Evolutionary conservation across 495 filamentous ascomycete species (phyloP).

Genomic region (Penicillium lividum): DNA sequence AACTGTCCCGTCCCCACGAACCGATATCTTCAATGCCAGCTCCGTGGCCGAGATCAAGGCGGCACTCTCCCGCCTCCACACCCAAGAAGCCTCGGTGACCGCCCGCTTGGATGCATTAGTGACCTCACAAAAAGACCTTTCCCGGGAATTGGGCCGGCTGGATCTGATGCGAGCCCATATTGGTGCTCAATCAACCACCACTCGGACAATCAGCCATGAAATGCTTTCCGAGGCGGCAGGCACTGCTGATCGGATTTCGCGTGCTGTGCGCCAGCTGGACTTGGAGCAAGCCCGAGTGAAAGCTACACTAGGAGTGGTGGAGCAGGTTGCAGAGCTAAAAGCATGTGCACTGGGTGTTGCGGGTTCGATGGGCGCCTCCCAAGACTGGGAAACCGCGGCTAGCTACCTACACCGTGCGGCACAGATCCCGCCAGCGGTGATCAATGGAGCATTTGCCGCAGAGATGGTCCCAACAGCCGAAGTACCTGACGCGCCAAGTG

Average conservation of each 20-base stretch:
- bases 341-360: constrained; percentile 93
- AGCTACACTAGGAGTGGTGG: constrained; percentile 86
- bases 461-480: constrained; percentile 93
- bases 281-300: constrained; percentile 87
- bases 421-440: constrained; percentile 74
- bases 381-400: constrained; percentile 97
- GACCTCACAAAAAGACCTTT: constrained; percentile 77
- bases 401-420: constrained; percentile 81
- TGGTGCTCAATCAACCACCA: constrained; percentile 82
- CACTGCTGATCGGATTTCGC: constrained; percentile 84
- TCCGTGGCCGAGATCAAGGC: constrained; percentile 77
- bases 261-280: constrained; percentile 81
- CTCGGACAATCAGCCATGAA: constrained; percentile 78
- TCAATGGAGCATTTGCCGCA: constrained; percentile 84
- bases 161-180: constrained; percentile 88
- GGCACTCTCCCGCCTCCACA: constrained; percentile 69
- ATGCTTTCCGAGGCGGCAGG: constrained; percentile 83
- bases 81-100: constrained; percentile 73
- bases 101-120: constrained; percentile 72
- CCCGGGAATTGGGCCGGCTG: constrained; percentile 79
- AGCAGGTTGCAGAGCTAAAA: constrained; percentile 95
- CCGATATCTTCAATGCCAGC: constrained; percentile 65
- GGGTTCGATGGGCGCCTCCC: constrained; percentile 93
- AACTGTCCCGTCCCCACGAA: constrained; percentile 18
- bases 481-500: constrained; percentile 84